These are phyloP conservation scores for Phytophthora vignae DNA, from an alignment of 352 stramenopile genomes.

Conservation along the genomic window DNA sequence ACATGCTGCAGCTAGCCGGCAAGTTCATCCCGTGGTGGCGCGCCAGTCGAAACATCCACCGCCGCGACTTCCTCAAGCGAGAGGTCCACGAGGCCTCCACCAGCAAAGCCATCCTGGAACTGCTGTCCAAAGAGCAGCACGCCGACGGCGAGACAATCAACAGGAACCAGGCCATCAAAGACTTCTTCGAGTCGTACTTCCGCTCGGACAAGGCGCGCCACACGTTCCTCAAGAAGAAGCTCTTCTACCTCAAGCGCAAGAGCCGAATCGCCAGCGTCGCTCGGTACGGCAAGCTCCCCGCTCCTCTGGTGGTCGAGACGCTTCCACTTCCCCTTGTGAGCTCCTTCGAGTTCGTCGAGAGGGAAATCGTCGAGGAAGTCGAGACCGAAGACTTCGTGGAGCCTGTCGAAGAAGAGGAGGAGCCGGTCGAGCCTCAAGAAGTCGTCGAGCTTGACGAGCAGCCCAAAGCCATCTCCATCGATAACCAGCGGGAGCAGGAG, in stretches of 20 bases:
- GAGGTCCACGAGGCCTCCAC: conserved; percentile 55
- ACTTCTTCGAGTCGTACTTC: conserved; percentile 64
- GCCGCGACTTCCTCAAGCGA: conserved; percentile 57
- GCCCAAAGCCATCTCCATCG: conserved; percentile 7
- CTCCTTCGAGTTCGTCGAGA: conserved; percentile 45
- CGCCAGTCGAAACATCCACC: conserved; percentile 52
- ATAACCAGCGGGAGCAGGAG: conserved; percentile 31
- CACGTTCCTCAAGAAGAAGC: conserved; percentile 61
- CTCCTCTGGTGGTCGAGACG: conserved; percentile 56
- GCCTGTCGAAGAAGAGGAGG: conserved; percentile 19
- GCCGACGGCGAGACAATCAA: conserved; percentile 12
- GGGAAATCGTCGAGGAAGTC: conserved; percentile 12
- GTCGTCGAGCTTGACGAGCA: conserved; percentile 19
- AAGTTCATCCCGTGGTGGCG: conserved; percentile 74
- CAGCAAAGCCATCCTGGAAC: conserved; percentile 43
- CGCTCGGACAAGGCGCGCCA: conserved; percentile 44
- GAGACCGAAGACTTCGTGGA: conserved; percentile 19
- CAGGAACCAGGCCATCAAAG: conserved; percentile 20
- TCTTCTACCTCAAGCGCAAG: conserved; percentile 53
- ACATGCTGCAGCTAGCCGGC: conserved; percentile 53
- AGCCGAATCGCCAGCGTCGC: conserved; percentile 49
- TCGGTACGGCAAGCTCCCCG: conserved; percentile 53
- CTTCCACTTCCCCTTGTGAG: conserved; percentile 38
- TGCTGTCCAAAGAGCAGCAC: conserved; percentile 43
- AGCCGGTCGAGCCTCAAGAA: conserved; percentile 13